phyloP scores from a whole-genome alignment of 495 filamentous ascomycete species.

The Xylaria intraflava region DNA sequence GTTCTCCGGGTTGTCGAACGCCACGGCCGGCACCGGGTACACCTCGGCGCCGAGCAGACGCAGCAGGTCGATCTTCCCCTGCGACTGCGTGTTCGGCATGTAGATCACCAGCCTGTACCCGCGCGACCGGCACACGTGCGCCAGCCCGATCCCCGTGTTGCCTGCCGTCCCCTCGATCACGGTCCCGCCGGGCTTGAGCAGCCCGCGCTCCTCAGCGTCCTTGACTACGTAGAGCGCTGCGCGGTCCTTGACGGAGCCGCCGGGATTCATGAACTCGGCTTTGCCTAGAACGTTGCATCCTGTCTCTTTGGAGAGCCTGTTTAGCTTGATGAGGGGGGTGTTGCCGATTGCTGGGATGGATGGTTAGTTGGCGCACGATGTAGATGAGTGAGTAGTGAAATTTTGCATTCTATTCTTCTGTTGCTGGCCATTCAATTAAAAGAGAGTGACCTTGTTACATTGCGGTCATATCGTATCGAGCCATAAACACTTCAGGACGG shows the following conservation, averaged over 20 bases:
- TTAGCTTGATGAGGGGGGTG: constrained; percentile 87
- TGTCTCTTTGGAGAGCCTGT: constrained; percentile 80
- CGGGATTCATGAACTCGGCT: constrained; percentile 97
- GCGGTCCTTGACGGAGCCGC: constrained; percentile 93
- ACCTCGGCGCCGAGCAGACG: constrained; percentile 93
- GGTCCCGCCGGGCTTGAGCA: constrained; percentile 78
- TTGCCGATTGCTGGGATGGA: constrained; percentile 86
- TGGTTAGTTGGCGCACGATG: no score
- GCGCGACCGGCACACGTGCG: constrained; percentile 88
- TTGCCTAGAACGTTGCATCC: constrained; percentile 94
- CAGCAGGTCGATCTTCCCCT: constrained; percentile 93
- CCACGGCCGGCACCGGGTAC: constrained; percentile 91
- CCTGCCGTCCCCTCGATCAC: constrained; percentile 96
- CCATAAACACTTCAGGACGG: no score
- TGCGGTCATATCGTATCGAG: no score
- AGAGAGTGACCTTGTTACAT: no score
- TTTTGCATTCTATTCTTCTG: no score
- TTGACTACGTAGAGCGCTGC: constrained; percentile 91
- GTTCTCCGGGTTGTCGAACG: constrained; percentile 93
- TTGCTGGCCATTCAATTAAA: no score
- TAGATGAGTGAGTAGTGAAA: neutral
- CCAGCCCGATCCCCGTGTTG: constrained; percentile 96
- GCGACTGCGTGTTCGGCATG: constrained; percentile 98
- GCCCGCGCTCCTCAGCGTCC: constrained; percentile 83
- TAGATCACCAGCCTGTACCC: constrained; percentile 96